Evolutionary conservation across 768 basidiomycete species (phyloP).

Genomic region (Austroboletus eburneus): DNA sequence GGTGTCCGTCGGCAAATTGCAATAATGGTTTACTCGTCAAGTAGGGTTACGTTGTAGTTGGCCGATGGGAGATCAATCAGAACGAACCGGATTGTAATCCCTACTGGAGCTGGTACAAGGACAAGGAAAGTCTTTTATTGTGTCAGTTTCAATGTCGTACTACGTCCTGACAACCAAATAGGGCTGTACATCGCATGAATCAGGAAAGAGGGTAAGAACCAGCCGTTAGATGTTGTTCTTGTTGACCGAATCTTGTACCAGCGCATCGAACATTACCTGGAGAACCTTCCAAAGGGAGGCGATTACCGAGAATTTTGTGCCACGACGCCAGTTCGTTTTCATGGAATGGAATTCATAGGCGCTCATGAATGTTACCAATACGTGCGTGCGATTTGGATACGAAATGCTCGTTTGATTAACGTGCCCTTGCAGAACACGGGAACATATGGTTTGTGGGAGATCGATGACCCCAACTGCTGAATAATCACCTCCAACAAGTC

Average conservation of each 20-base stretch:
- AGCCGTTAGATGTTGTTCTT: neutral
- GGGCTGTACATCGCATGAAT: slow-evolving; percentile 24
- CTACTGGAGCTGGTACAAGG: slow-evolving; percentile 24
- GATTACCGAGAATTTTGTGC: slow-evolving; percentile 34
- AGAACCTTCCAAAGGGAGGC: slow-evolving; percentile 22
- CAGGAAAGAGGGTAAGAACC: slow-evolving; percentile 22
- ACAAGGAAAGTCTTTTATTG: slow-evolving; percentile 26
- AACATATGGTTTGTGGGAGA: slow-evolving; percentile 23
- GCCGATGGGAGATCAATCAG: slow-evolving; percentile 26
- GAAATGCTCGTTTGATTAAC: neutral
- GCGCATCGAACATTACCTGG: slow-evolving; percentile 30
- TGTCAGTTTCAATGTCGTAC: too few relatives aligned
- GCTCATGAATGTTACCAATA: slow-evolving; percentile 19
- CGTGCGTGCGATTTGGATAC: slow-evolving; percentile 5
- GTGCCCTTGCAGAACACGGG: slow-evolving; percentile 5
- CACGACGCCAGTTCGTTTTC: slow-evolving; percentile 29
- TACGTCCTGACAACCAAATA: neutral
- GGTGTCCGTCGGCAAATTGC: neutral
- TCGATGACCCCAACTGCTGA: slow-evolving; percentile 14
- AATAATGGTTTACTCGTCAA: neutral
- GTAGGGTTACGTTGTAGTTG: slow-evolving; percentile 22
- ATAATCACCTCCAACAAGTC: neutral
- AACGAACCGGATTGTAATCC: slow-evolving; percentile 26
- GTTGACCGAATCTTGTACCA: slow-evolving; percentile 3
- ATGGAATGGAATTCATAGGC: slow-evolving; percentile 22